Conservation (phyloP, 441 rosid species). For the Pelargonium myrrhifolium region DNA sequence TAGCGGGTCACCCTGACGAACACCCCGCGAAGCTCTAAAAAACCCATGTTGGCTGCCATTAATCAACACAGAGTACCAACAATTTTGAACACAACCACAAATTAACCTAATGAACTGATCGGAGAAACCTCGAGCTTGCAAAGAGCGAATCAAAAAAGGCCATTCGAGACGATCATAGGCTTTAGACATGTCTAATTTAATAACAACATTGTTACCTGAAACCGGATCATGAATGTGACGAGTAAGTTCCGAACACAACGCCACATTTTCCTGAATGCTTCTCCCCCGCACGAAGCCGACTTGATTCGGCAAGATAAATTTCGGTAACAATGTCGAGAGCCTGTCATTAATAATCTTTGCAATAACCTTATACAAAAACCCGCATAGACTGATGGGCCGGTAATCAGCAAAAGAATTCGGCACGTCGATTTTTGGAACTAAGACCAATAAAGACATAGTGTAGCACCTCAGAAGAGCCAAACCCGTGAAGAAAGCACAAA, state of each 20-base stretch:
- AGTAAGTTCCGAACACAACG: too few species aligned
- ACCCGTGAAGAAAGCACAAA: too few species aligned
- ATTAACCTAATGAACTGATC: not conserved
- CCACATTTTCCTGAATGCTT: too few species aligned
- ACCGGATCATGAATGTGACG: not conserved
- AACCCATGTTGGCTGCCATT: not conserved
- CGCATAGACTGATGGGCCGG: not conserved
- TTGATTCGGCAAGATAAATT: too few species aligned
- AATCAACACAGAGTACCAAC: not conserved
- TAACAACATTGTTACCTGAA: not conserved
- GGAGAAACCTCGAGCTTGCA: not conserved
- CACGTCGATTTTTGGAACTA: not conserved
- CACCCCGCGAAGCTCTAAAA: not conserved
- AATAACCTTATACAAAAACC: not conserved
- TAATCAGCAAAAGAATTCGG: not conserved
- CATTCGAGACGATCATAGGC: not conserved
- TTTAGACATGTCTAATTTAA: not conserved
- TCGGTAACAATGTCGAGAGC: not conserved
- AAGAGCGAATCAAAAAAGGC: not conserved
- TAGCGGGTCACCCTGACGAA: not conserved
- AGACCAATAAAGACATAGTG: not conserved
- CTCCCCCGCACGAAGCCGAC: too few species aligned
- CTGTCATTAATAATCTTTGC: not conserved
- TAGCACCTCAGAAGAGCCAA: too few species aligned
- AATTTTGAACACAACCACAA: not conserved